Base-by-base conservation (phyloP, 2,329 filamentous ascomycete species). In the Fusarium devonianum region DNA sequence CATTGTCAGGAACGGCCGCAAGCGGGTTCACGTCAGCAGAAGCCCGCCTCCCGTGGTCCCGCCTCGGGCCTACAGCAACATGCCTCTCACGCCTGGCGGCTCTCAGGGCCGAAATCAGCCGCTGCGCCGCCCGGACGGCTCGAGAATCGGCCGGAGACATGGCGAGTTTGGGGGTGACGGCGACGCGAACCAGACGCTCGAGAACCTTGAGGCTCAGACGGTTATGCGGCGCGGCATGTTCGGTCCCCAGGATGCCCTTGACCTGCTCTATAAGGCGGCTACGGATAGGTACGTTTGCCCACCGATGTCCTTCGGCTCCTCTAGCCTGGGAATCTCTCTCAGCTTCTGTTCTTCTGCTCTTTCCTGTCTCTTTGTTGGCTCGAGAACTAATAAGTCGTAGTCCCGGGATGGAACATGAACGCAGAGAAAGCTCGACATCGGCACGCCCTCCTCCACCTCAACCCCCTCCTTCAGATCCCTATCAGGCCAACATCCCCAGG, bases 161-260 rank as follows among this genome's bases (percentile, higher is more conserved):
- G 68, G 64, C 49, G 73, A 77, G 26, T 74, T 76, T 49, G 67
- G 71, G 28, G 58, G 63, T 13, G 74, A 74, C 10, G 81, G 81
- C 26, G 84, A 86, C 58, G 78, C 78, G 19, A 85, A 85, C 59
- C 80, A 80, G 49, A 83, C 83, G 38, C 69, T 87, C 16, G 83
- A 87, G 68, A 87, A 87, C 63, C 72, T 84, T 5, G 84, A 87
- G 71, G 84, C 84, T 16, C 81, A 83, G 65, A 77, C 78, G 7
- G 82, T 87, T 49, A 86, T 87, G 84, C 75, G 84, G 22, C 78
- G 75, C 45, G 89, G 90, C 61, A 86, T 97, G 33, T 96, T 92
- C 71, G 92, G 92, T 25, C 92, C 90, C 4, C 92, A 96, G 67
- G 93, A 97, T 75, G 93, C 93, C 17, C 79, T 97, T 36, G 92